Conservation (phyloP, 2,329 filamentous ascomycete species). For the Colletotrichum neosansevieriae region DNA sequence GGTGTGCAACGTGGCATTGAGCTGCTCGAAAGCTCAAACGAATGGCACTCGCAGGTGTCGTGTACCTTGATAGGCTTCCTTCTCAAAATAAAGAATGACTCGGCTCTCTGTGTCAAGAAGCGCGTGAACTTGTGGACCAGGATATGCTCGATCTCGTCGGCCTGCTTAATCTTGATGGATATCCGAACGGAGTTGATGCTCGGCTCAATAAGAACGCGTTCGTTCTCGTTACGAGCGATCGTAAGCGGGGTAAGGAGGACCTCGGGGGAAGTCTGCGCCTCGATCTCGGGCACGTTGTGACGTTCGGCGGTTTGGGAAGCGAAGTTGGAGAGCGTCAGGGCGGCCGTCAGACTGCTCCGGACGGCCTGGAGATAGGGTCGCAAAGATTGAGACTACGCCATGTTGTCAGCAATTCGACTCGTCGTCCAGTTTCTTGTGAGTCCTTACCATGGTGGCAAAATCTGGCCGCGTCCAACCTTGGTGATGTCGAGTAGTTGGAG, state of each 20-base stretch:
- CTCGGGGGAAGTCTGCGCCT: constrained; percentile 92
- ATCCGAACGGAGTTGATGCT: constrained; percentile 97
- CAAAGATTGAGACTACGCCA: constrained; percentile 87
- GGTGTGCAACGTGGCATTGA: constrained; percentile 21
- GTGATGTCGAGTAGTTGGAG: constrained; percentile 29
- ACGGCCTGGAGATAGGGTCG: constrained; percentile 97
- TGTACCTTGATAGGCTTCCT: constrained; percentile 93
- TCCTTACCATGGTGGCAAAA: constrained; percentile 38
- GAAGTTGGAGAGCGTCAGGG: constrained; percentile 95
- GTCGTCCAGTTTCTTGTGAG: background rate
- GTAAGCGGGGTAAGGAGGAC: constrained; percentile 91
- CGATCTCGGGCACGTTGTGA: constrained; percentile 98
- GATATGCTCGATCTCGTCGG: constrained; percentile 98
- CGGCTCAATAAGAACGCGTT: constrained; percentile 95
- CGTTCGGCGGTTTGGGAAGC: constrained; percentile 96
- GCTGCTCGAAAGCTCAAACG: background rate
- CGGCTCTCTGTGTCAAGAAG: constrained; percentile 94
- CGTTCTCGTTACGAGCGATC: constrained; percentile 95
- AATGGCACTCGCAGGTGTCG: constrained; percentile 19
- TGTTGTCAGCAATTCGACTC: constrained; percentile 42
- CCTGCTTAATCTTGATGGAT: constrained; percentile 99
- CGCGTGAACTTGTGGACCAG: constrained; percentile 98
- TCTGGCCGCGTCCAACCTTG: constrained; percentile 38
- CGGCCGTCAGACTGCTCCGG: constrained; percentile 91
- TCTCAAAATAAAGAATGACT: constrained; percentile 96